Evolutionary conservation across 2,329 filamentous ascomycete species (phyloP), one percentile per base, ranked within the genome.

Genomic region (Alternaria triticina): DNA sequence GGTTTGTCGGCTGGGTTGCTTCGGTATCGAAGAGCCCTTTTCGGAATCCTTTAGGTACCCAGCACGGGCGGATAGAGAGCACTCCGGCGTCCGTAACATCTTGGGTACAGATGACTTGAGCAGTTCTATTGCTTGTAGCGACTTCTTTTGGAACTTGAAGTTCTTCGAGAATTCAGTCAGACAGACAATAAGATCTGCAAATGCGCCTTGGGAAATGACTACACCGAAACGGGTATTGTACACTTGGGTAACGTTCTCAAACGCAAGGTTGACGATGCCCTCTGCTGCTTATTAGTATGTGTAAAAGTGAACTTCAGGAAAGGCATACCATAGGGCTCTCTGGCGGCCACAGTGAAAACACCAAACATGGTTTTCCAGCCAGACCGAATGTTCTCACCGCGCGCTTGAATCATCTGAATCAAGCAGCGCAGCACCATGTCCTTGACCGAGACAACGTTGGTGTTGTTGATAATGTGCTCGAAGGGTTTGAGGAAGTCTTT

Each of bases 311-410:
- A 10, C 3, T 25, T 49, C 36, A 4, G 45, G 6, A 11, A 25
- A 47, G 17, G 76, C 84, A 71, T 82, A 88, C 86, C 86, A 77
- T 97, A 94, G 15, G 92, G 93, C 76, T 98, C 96, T 65, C 91
- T 87, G 17, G 96, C 96, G 27, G 96, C 96, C 40, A 98, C 94
- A 1, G 95, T 97, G 77, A 99, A 99, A 28, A 97, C 95, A 5
- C 95, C 96, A 80, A 99, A 98, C 95, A 99, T 99, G 20, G 96
- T 98, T 77, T 96, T 91, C 96, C 96, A 99, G 6, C 96, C 96
- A 43, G 94, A 97, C 56, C 95, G 90, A 75, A 99, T 99, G 72
- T 98, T 98, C 80, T 97, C 92, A 6, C 96, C 96, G 61, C 93
- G 88, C 30, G 95, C 94, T 82, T 99, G 96, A 51, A 99, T 97